These are phyloP conservation scores for Talaromyces sp. DNA, from an alignment of 2,329 filamentous ascomycete genomes.

Conservation along the genomic window DNA sequence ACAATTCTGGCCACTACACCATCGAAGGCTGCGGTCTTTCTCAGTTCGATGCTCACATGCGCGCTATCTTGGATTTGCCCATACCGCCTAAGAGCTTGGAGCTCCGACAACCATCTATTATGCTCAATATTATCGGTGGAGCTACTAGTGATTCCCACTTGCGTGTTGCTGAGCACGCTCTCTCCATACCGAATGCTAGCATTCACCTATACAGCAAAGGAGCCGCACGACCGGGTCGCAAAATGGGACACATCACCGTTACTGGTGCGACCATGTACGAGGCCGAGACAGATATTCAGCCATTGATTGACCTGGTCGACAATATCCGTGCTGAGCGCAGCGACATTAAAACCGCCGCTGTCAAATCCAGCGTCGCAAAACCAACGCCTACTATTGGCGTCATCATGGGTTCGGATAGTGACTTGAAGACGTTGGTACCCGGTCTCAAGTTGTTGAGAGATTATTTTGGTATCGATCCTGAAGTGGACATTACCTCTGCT, in stretches of 20 bases:
- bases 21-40: slow-evolving; percentile 89
- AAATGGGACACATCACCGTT: slow-evolving; percentile 92
- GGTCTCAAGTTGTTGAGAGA: slow-evolving; percentile 44
- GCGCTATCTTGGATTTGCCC: slow-evolving; percentile 73
- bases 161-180: slow-evolving; percentile 54
- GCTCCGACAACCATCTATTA: slow-evolving; percentile 49
- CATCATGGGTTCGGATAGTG: slow-evolving; percentile 50
- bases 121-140: slow-evolving; percentile 58
- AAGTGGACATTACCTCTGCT: slow-evolving; percentile 48
- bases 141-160: slow-evolving; percentile 61
- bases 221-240: slow-evolving; percentile 77
- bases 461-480: slow-evolving; percentile 43
- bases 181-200: slow-evolving; percentile 57
- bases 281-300: slow-evolving; percentile 65
- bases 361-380: slow-evolving; percentile 31
- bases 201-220: slow-evolving; percentile 92
- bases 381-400: slow-evolving; percentile 42
- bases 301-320: slow-evolving; percentile 72
- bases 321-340: slow-evolving; percentile 64
- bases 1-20: slow-evolving; percentile 93
- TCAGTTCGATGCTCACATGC: slow-evolving; percentile 87
- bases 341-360: slow-evolving; percentile 34
- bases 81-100: slow-evolving; percentile 51
- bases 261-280: slow-evolving; percentile 65
- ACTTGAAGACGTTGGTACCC: slow-evolving; percentile 44